Evolutionary conservation across 2,329 filamentous ascomycete genomes (phyloP).

Genomic region (Colletotrichum zoysiae): DNA sequence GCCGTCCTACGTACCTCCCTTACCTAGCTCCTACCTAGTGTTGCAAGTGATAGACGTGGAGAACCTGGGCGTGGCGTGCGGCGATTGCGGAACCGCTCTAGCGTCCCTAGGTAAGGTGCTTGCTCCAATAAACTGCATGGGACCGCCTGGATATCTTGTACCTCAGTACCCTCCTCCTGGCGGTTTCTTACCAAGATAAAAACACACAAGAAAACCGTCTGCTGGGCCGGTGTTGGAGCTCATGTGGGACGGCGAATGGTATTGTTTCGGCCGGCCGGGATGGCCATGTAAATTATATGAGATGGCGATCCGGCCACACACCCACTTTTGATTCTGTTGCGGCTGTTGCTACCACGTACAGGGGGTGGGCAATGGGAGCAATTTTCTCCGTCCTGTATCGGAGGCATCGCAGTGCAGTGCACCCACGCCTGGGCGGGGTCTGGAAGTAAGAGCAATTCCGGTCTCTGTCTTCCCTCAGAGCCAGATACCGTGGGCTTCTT

Average conservation of each 20-base stretch:
- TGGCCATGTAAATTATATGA: constrained; percentile 20
- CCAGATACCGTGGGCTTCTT: background rate
- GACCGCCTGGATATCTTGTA: background rate
- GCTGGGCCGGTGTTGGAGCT: constrained; percentile 15
- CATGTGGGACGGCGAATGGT: constrained; percentile 33
- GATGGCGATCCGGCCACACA: constrained; percentile 33
- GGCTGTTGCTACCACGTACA: constrained; percentile 21
- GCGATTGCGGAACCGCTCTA: constrained; percentile 32
- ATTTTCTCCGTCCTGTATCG: constrained; percentile 16
- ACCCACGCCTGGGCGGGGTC: constrained; percentile 17
- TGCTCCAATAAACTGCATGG: background rate
- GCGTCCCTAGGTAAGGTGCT: background rate
- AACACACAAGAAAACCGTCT: constrained; percentile 2
- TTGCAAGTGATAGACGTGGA: constrained; percentile 35
- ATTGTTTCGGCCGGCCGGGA: constrained; percentile 39
- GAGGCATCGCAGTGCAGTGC: background rate
- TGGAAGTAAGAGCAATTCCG: background rate
- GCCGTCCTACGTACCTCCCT: constrained; percentile 17
- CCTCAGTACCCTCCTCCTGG: background rate
- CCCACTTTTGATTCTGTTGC: constrained; percentile 17
- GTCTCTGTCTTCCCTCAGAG: background rate
- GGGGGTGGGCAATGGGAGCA: constrained; percentile 9
- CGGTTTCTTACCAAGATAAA: background rate
- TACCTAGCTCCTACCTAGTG: background rate
- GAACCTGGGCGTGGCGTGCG: constrained; percentile 28